Base-by-base conservation (phyloP, 2,329 filamentous ascomycete species). In the Hysterium pulicare region DNA sequence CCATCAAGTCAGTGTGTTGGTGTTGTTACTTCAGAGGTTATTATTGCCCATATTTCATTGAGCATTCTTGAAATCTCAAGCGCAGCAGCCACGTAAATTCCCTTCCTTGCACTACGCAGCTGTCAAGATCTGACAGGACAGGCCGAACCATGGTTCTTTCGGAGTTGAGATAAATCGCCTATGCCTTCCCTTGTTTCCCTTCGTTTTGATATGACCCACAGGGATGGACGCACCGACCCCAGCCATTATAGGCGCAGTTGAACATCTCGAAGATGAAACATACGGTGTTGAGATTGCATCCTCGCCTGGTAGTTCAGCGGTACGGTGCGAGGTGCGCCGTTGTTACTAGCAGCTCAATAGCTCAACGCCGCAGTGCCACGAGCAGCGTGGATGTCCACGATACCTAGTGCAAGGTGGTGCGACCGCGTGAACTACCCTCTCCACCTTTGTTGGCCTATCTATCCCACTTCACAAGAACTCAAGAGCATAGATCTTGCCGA, bases 121-220 rank as follows among this genome's bases (percentile, higher is more conserved):
- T 52, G 47, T 52, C 47, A 54, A 45, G 26, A 52, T 54, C 44
- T 44, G 45, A 36, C 30, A 37, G n/a, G 31, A 20, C 10, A 31
- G 26, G 33, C 40, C 39, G 45, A 44, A 43, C 39, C 41, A 38
- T 44, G 31, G 34, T 46, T 43, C 30, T 40, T 15, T 30, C 33
- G 11, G 22, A 10, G 44, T 17, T 37, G 22, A 22, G 39, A 36
- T 22, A 30, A 9, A 21, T 16, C 21, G 33, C n/a, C 23, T 21
- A 38, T 26, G 21, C 42, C 26, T 30, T 40, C 15, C 41, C 40
- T 38, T 7, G 24, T 13, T 42, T 23, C 34, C 30, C 41, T 39
- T 41, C 40, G 21, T 20, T 10, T 19, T 17, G 32, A 15, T 11
- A 15, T 6, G 5, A 5, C 21, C 32, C 13, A 19, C 4, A 15